Evolutionary conservation across 2,329 filamentous ascomycete genomes (phyloP).

Genomic region (Setomelanomma holmii): DNA sequence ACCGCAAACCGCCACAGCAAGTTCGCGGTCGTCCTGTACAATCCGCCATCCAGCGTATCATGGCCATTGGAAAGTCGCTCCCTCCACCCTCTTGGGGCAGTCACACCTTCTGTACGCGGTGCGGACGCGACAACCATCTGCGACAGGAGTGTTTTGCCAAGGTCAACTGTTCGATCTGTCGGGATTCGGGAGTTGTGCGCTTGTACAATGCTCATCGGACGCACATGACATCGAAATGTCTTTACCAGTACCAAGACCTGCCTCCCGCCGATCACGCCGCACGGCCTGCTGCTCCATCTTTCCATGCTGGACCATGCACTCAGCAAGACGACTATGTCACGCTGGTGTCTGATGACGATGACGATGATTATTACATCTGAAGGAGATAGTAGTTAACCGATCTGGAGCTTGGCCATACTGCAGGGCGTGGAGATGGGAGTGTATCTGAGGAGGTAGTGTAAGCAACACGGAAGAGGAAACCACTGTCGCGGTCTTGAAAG

Average conservation of each 20-base stretch:
- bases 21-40: constrained; percentile 4
- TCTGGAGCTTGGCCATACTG: too few relatives aligned
- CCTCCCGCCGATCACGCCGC: background rate
- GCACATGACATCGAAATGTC: constrained; percentile 8
- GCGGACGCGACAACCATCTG: constrained; percentile 13
- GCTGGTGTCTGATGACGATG: background rate
- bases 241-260: constrained; percentile 4
- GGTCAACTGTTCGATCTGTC: constrained; percentile 9
- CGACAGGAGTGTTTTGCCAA: constrained; percentile 6
- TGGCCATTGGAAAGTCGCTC: constrained; percentile 1
- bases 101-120: constrained; percentile 9
- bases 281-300: background rate
- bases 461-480: too few relatives aligned
- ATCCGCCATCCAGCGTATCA: constrained; percentile 4
- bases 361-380: background rate
- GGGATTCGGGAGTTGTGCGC: background rate
- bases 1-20: background rate
- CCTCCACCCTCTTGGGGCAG: constrained; percentile 13
- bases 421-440: too few relatives aligned
- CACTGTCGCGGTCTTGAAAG: too few relatives aligned
- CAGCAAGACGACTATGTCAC: background rate
- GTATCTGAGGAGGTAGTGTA: too few relatives aligned
- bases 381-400: too few relatives aligned
- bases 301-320: background rate
- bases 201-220: constrained; percentile 1